Evolutionary conservation across 805 yeast species (phyloP), one percentile per base, ranked within the genome.

Genomic region (Starmerella cellae): DNA sequence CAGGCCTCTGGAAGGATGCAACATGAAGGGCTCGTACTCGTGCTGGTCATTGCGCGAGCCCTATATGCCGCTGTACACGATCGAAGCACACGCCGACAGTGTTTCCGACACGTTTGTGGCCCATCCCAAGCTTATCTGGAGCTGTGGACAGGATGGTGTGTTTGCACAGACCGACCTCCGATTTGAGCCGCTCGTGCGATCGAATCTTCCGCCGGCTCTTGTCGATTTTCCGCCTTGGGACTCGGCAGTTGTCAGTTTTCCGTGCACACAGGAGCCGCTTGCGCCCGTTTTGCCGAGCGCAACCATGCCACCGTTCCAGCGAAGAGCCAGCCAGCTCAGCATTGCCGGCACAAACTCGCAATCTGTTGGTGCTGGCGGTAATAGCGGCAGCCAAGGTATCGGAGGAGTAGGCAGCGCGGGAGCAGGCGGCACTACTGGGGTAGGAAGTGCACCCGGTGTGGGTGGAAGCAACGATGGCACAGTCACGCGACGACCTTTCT

Each of bases 11-110:
- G 49, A 41, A 16, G 34, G 43, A 21, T 33, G 35, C 42, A 28
- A 27, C 24, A 28, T 40, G 26, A 39, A 46, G 30, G 36, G 40
- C 1, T 33, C 45, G 22, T 47, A 44, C 39, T 28, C 44, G 11
- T 45, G 39, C 28, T 55, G 54, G 53, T 24, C 41, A 16, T 42
- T 55, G n/a, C 38, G 69, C 29, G 66, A 95, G 48, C 81, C 77
- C 50, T 79, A 71, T 55, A 71, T 85, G 19, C 95, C 96, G 1
- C 68, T 69, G 32, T 64, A 70, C 48, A 64, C 69, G 4, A 58
- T 75, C 23, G 74, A 69, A 41, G 54, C 61, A 6, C 82, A 77
- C 50, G 44, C 64, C 0, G 67, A 66, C 22, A 67, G 67, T 37
- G 67, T 74, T 3, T 67, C 77, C 9, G 84, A 79, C n/a, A 55